Base-by-base conservation (phyloP, 352 stramenopile genomes). In the Globisporangium radiosum region DNA sequence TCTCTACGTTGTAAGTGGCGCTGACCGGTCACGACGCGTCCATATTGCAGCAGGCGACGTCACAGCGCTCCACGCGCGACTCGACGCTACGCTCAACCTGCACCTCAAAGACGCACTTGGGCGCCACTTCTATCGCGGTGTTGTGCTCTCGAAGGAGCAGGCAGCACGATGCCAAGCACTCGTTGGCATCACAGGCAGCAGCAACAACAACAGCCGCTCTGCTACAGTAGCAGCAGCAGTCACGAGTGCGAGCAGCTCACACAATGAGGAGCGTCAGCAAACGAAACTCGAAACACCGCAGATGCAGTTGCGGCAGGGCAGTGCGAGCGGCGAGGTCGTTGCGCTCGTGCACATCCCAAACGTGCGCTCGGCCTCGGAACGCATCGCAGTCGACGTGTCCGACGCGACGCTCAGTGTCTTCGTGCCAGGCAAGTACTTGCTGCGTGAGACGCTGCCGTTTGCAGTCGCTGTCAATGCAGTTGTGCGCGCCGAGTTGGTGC, bases 91-190 rank as follows among this genome's bases (percentile, higher is more conserved):
- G 4, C 51, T 85, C 3, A 66, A 85, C 25, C 63, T 88, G 1
- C 73, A 86, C 53, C 57, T 90, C 10, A 11, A 79, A 15, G 82
- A 92, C 58, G 57, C 63, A 3, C 56, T 90, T 19, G 70, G 77
- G 14, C 71, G 81, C 1, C 68, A 88, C 57, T 92, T 85, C 37
- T 78, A 76, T 57, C 73, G 77, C 33, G 76, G 73, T 4, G 83
- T 80, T 62, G 70, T 90, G 19, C 65, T 88, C 5, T 81, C 79
- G 4, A 86, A 85, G 37, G 78, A 87, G 19, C 79, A 92, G 49
- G 82, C 78, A 1, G 69, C 79, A 38, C 62, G 73, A 2, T 87
- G 66, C 65, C 83, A 81, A 55, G 68, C 66, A 0, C 54, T 79
- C 17, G 69, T 70, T 8, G 51, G 42, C n/a, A 15, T 7, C n/a